Evolutionary conservation across 2,329 filamentous ascomycete genomes (phyloP), one percentile per base, ranked within the genome.

Genomic region (Stromatinia cepivora): DNA sequence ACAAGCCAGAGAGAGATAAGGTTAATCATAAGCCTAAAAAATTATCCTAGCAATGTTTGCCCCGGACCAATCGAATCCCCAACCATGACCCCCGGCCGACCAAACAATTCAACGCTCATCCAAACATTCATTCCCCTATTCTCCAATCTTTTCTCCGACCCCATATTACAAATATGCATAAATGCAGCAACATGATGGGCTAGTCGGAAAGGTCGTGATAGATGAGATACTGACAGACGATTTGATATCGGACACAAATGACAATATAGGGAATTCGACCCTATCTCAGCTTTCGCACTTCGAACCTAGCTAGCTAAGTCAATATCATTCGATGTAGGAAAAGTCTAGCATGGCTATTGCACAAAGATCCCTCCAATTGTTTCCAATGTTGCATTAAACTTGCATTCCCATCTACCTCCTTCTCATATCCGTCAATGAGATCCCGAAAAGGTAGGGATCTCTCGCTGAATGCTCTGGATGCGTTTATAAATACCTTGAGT

Each of bases 11-110:
- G 66, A n/a, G n/a, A n/a, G n/a, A n/a, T n/a, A n/a, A n/a, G n/a
- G n/a, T n/a, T n/a, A n/a, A n/a, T n/a, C n/a, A 68, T 68, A 68
- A 68, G 66, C 66, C 66, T 25, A 53, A 63, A 54, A 36, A 68
- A 67, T 28, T 28, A 67, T 62, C 45, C 56, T 52, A 61, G 65
- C 13, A 48, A 22, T 52, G 46, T 67, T 67, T 39, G 42, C 56
- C 45, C 42, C 57, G 42, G 45, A 28, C 56, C 66, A 67, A 67
- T 67, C 42, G 42, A 53, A 39, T 42, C 31, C 34, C 20, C 53
- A 66, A 45, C 15, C 64, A 66, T 50, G 42, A 61, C 45, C 53
- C 56, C 46, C n/a, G n/a, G 15, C 31, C 54, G 52, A 50, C 20
- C 34, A 45, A 52, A 39, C 7, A 45, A 62, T 39, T 25, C 42